phyloP scores from a whole-genome alignment of 495 filamentous ascomycete genomes.

The Penicillium longicatenatum region DNA sequence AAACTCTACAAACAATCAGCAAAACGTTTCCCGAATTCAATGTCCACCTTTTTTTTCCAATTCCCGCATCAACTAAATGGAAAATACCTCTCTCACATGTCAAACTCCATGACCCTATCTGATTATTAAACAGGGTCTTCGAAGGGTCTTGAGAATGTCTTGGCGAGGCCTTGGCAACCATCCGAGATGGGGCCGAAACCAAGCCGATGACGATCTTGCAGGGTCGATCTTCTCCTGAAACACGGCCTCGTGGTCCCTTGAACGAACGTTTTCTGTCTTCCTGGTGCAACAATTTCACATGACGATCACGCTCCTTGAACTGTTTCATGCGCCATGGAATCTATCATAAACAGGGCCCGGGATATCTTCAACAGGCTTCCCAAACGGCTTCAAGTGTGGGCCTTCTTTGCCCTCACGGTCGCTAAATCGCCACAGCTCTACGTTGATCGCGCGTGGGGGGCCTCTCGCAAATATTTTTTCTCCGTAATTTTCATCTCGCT shows the following conservation, averaged over 20 bases:
- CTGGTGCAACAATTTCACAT: not conserved
- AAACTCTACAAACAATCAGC: too few relatives aligned
- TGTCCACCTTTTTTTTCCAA: too few relatives aligned
- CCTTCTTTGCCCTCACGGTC: slow-evolving; percentile 9
- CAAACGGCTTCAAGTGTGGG: slow-evolving; percentile 1
- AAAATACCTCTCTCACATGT: too few relatives aligned
- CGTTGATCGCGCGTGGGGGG: slow-evolving; percentile 15
- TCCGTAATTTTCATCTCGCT: slow-evolving; percentile 25
- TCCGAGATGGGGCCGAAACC: not conserved
- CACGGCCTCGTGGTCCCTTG: not conserved
- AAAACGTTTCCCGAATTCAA: too few relatives aligned
- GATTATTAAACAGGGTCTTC: not conserved
- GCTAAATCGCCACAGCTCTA: slow-evolving; percentile 13
- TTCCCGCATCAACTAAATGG: too few relatives aligned
- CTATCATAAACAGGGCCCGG: not conserved
- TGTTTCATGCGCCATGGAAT: not conserved
- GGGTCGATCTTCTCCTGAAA: not conserved
- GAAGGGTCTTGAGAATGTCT: not conserved
- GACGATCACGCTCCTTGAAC: not conserved
- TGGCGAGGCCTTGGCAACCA: not conserved
- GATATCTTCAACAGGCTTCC: slow-evolving; percentile 5
- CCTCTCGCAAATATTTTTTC: slow-evolving; percentile 20
- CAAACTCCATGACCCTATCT: not conserved
- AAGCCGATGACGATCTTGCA: not conserved
- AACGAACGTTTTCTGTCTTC: not conserved